A percentile compares a stretch with the other conserved stretches of the same genome.
Conservation (phyloP, 331 rosid species). For the Dryas integrifolia region DNA sequence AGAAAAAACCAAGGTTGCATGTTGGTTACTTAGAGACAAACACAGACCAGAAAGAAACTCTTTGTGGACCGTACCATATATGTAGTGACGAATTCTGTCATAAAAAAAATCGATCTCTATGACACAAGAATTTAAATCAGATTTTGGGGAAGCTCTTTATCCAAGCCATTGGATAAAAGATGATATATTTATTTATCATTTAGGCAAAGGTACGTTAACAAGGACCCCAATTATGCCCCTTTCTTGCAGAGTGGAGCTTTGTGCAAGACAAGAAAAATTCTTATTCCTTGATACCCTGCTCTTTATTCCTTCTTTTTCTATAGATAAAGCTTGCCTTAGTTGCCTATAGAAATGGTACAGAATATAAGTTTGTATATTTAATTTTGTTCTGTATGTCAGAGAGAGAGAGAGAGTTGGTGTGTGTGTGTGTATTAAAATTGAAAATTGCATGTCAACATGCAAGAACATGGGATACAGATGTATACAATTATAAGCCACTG, state of each 20-base stretch:
- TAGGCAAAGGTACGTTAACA: constrained; percentile 37
- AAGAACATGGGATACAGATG: constrained; percentile 56
- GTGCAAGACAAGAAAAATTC: constrained; percentile 40
- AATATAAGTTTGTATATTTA: constrained; percentile 26
- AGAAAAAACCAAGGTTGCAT: background rate
- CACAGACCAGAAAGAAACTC: constrained; percentile 19
- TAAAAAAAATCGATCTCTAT: constrained; percentile 23
- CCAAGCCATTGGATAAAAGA: constrained; percentile 24
- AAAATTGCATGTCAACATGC: constrained; percentile 35
- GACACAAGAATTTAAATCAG: constrained; percentile 28
- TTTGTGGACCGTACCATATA: constrained; percentile 19
- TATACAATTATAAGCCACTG: constrained; percentile 24
- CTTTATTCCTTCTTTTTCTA: constrained; percentile 20
- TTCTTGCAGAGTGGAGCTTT: constrained; percentile 48
- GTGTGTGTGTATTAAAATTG: background rate
- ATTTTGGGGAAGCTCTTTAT: constrained; percentile 31
- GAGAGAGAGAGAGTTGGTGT: background rate
- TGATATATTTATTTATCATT: constrained; percentile 19
- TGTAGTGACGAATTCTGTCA: constrained; percentile 23
- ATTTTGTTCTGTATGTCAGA: constrained; percentile 1
- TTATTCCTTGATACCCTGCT: constrained; percentile 65
- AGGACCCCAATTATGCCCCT: constrained; percentile 34
- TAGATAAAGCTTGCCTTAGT: constrained; percentile 40
- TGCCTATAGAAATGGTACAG: constrained; percentile 15
- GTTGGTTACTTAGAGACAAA: background rate